Conservation (phyloP, 1,139 yeast genomes). For the Suhomyces bokatorum region DNA sequence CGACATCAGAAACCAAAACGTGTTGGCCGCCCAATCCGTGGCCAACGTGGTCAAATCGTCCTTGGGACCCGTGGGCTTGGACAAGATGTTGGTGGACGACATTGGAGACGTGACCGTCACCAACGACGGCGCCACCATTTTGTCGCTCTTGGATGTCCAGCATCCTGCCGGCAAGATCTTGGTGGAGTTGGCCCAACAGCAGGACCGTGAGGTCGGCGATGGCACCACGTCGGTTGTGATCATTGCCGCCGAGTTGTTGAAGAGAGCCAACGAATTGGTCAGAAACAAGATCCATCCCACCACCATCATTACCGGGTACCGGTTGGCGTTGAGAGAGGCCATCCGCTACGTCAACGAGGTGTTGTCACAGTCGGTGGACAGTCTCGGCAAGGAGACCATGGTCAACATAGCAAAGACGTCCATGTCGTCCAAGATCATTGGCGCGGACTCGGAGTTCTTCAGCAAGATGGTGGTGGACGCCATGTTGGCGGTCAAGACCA, state of each 20-base stretch:
- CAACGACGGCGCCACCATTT: constrained; percentile 97
- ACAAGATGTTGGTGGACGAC: constrained; percentile 98
- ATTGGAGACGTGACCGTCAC: constrained; percentile 99
- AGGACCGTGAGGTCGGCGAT: constrained; percentile 98
- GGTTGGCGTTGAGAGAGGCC: constrained; percentile 92
- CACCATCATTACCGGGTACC: constrained; percentile 93
- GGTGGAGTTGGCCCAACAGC: constrained; percentile 97
- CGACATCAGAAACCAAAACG: constrained; percentile 94
- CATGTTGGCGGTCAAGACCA: constrained; percentile 90
- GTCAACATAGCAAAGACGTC: constrained; percentile 93
- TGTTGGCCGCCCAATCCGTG: constrained; percentile 92
- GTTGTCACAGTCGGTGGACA: constrained; percentile 75
- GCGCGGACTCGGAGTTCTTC: constrained; percentile 92
- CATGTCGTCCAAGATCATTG: constrained; percentile 96
- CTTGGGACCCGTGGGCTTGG: constrained; percentile 96
- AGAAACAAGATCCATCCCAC: constrained; percentile 96
- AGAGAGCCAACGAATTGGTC: constrained; percentile 92
- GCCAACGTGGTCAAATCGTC: constrained; percentile 98
- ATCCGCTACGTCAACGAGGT: constrained; percentile 84
- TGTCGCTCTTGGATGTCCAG: constrained; percentile 88
- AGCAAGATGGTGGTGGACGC: constrained; percentile 92
- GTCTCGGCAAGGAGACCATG: constrained; percentile 78
- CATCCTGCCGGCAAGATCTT: constrained; percentile 98
- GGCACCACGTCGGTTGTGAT: constrained; percentile 97
- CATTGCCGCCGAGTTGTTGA: constrained; percentile 87